Evolutionary conservation across 176 grass and related monocot species (phyloP), one percentile per base, ranked within the genome.

Genomic region (Avena eriantha): DNA sequence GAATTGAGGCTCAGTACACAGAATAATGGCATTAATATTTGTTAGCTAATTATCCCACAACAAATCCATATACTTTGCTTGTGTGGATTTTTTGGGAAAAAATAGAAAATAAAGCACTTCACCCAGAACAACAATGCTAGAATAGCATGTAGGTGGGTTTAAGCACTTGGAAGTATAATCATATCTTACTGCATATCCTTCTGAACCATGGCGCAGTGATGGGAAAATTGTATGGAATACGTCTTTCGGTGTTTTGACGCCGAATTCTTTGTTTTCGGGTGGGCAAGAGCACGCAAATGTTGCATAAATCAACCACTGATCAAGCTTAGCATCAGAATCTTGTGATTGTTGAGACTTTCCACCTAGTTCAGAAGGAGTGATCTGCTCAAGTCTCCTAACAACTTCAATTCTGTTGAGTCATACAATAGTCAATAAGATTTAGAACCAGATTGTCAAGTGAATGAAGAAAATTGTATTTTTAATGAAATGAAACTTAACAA

Each of bases 231-330:
- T 84, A 94, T 98, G 93, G 84, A 98, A 98, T 78, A 98, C 78
- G 45, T 98, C 96, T 85, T 92, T 98, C 58, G 92, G 92, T 59
- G 91, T 29, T 90, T 82, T 93, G 82, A 77, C 59, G 43, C 72
- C 45, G 65, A 84, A 79, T 79, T 92, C 90, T 84, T 98, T 89
- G 68, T 87, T 86, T 83, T 94, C 96, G 76, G 77, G 84, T 80
- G 92, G 90, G 78, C 93, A 98, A 60, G 96, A 96, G 73, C 96
- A 98, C 82, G 88, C 88, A 94, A 98, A 96, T 84, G 95, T 98
- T 7, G 93, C 93, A 88, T 98, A 98, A 89, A 98, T 92, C 72
- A 98, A 83, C 96, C 96, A 98, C 57, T 98, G 96, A 24, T 98
- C 96, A 24, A 96, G 88, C 78, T 98, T 98, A 68, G 88, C 88